Evolutionary conservation across 139 green algal species (phyloP), one percentile per base, ranked within the genome.

Genomic region (Marvania coccoides): DNA sequence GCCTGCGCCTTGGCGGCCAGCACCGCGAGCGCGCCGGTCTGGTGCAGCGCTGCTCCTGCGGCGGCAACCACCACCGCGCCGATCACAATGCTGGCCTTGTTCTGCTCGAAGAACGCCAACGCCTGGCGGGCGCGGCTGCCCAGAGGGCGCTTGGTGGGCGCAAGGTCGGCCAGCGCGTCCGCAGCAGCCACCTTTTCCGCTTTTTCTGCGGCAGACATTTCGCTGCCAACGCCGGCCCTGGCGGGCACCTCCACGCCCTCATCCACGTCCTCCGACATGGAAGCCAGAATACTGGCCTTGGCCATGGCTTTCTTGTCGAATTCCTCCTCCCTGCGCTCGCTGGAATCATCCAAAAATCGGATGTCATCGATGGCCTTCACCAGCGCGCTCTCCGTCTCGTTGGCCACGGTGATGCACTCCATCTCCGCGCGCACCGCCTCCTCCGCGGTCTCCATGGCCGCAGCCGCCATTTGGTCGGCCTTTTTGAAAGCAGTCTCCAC

Each of bases 351-450:
- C 55, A 86, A 54, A n/a, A 48, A 64, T 42, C 69, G 71, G 55
- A 89, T 71, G 65, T 83, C 82, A 33, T 74, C 61, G 3, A 91
- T 70, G 2, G 85, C 84, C 38, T 87, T 88, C 36, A 65, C 68
- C 36, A 92, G 67, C 30, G 84, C 84, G 10, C 31, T 54, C 67
- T 85, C 65, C 29, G 77, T 89, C 51, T 84, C 81, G 51, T 84
- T 84, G 45, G 76, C 71, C 40, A 86, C 79, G 24, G 72, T 48
- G 29, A 67, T 63, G 58, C 73, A 78, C 59, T 94, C 85, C 74
- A 94, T 93, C 75, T 95, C 88, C 33, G 90, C 84, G 28, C 83
- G 80, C 13, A 93, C 86, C 31, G 86, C 87, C 35, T 72, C 55
- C 73, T 93, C 85, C 3, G 85, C 86, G n/a, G 83, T 78, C 64